phyloP scores from a whole-genome alignment of 495 filamentous ascomycete species.

The Penicillium coprophilum region DNA sequence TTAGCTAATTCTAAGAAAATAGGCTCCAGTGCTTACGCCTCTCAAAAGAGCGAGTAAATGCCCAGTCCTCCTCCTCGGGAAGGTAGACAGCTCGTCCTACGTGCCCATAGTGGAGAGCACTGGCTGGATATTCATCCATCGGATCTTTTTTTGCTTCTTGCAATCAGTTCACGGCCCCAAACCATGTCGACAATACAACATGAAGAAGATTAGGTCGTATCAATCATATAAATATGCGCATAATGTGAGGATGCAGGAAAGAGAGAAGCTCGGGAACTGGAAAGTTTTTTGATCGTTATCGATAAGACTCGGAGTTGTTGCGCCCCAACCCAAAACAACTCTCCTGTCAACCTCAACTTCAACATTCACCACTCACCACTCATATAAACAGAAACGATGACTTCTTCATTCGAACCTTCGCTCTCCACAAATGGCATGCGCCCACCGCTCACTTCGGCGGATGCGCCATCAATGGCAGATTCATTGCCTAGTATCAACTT shows the following conservation, averaged over 20 bases:
- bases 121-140: conserved; percentile 59
- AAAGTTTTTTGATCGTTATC: conserved; percentile 28
- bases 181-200: conserved; percentile 39
- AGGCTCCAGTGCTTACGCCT: conserved; percentile 22
- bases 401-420: conserved; percentile 70
- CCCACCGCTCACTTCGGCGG: conserved; percentile 58
- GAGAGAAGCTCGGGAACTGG: background rate
- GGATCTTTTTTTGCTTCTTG: conserved; percentile 45
- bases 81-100: conserved; percentile 58
- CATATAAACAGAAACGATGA: conserved; percentile 10
- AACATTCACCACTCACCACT: conserved; percentile 1
- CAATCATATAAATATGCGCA: conserved; percentile 4
- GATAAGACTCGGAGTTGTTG: conserved; percentile 31
- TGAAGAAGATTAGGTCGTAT: background rate
- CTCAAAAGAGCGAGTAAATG: conserved; percentile 47
- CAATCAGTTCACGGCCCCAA: conserved; percentile 28
- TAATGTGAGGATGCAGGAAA: conserved; percentile 7
- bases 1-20: conserved; percentile 13
- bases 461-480: conserved; percentile 69
- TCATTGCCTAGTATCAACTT: conserved; percentile 89
- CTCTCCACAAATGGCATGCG: conserved; percentile 74
- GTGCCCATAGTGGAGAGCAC: conserved; percentile 66
- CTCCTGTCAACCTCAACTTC: conserved; percentile 8
- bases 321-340: conserved; percentile 34
- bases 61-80: conserved; percentile 54